These are phyloP conservation scores for Diddensiella santjacobensis DNA, from an alignment of 805 yeast species.

Conservation along the genomic window DNA sequence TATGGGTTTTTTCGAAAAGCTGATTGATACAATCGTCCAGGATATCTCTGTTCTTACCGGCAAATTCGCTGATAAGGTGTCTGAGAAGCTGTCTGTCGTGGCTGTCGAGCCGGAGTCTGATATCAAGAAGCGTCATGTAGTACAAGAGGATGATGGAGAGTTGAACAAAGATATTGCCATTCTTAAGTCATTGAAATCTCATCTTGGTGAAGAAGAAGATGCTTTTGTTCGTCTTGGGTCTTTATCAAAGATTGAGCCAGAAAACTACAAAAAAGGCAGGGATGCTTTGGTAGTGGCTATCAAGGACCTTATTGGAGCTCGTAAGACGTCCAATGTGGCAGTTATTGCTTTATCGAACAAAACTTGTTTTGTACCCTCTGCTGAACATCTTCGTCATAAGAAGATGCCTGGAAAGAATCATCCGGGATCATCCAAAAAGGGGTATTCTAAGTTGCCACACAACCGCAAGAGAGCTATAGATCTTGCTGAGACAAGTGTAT, in stretches of 20 bases:
- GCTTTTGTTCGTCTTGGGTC: not conserved
- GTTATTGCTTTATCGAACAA: not conserved
- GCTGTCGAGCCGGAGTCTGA: not conserved
- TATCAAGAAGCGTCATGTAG: not conserved
- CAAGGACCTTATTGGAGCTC: not conserved
- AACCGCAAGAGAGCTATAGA: too few relatives aligned
- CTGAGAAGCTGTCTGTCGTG: not conserved
- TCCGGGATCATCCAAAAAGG: not conserved
- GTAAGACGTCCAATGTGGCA: not conserved
- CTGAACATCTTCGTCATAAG: not conserved
- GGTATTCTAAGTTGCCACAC: not conserved
- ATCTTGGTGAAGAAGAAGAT: not conserved
- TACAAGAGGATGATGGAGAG: not conserved
- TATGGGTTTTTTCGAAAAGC: constrained; percentile 3
- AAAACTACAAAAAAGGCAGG: not conserved
- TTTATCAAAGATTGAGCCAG: not conserved
- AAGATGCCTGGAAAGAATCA: not conserved
- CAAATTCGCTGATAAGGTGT: constrained; percentile 1
- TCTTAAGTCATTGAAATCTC: not conserved
- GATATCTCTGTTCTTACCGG: constrained; percentile 8
- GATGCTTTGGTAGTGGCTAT: not conserved
- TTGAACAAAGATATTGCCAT: not conserved
- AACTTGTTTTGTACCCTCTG: not conserved
- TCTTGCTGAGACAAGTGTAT: not conserved
- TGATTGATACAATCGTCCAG: constrained; percentile 12